Percentiles rank a stretch among this genome's conserved stretches.
phyloP scores from a whole-genome alignment of 2,329 filamentous ascomycete species.

The Hypomyces rosellus region DNA sequence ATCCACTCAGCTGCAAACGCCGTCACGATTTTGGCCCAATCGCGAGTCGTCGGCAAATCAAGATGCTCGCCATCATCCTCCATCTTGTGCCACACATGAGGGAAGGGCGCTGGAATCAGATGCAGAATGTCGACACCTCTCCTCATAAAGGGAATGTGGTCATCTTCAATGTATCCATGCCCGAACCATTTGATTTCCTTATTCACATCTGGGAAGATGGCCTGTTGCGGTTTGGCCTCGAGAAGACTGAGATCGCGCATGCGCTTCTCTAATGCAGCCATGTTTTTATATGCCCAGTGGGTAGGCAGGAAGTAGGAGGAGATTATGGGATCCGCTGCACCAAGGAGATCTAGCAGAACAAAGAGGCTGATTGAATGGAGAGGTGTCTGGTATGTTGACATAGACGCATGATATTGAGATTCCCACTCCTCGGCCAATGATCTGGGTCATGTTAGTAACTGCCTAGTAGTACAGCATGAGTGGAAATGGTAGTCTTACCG shows the following conservation, averaged over 20 bases:
- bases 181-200: slow-evolving; percentile 46
- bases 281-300: slow-evolving; percentile 82
- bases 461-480: not conserved
- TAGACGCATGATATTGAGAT: slow-evolving; percentile 56
- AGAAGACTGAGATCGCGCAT: slow-evolving; percentile 62
- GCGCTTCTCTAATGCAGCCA: slow-evolving; percentile 68
- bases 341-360: slow-evolving; percentile 84
- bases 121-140: slow-evolving; percentile 85
- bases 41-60: slow-evolving; percentile 70
- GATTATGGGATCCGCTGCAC: slow-evolving; percentile 59
- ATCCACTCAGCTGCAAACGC: slow-evolving; percentile 90
- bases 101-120: slow-evolving; percentile 80
- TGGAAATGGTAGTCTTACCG: slow-evolving; percentile 43
- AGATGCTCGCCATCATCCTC: slow-evolving; percentile 79
- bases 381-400: slow-evolving; percentile 68
- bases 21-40: slow-evolving; percentile 80
- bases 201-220: slow-evolving; percentile 60
- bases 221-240: slow-evolving; percentile 45
- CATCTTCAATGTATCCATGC: slow-evolving; percentile 62
- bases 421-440: slow-evolving; percentile 83
- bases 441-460: slow-evolving; percentile 20
- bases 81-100: slow-evolving; percentile 78
- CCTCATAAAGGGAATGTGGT: slow-evolving; percentile 85
- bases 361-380: slow-evolving; percentile 81
- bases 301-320: slow-evolving; percentile 86